A percentile compares a stretch with the other conserved stretches of the same genome.
phyloP scores from a whole-genome alignment of 371 early-diverging fungal genomes.

The Phascolomyces articulosus region DNA sequence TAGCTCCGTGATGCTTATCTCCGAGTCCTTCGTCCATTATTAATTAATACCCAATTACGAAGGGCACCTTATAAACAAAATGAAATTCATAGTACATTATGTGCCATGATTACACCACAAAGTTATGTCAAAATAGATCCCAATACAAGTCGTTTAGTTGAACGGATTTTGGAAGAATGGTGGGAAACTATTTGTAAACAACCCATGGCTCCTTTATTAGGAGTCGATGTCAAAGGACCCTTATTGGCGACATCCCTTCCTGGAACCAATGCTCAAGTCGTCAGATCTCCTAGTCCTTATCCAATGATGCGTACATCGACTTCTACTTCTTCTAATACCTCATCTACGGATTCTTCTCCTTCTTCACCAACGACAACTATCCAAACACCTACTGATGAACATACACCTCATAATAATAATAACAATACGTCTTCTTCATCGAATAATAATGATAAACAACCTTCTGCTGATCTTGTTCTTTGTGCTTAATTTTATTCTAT shows the following conservation, averaged over 20 bases:
- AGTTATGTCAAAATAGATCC: constrained; percentile 38
- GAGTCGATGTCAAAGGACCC: constrained; percentile 19
- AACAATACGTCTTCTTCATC: background rate
- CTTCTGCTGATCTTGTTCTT: background rate
- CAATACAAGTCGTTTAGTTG: constrained; percentile 39
- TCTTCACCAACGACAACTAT: background rate
- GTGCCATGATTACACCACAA: constrained; percentile 39
- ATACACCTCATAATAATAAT: background rate
- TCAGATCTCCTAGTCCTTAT: constrained; percentile 12
- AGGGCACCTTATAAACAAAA: constrained; percentile 54
- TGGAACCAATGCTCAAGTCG: background rate
- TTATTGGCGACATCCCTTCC: constrained; percentile 1
- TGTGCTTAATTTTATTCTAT: background rate
- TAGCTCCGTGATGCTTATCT: constrained; percentile 79
- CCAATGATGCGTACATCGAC: constrained; percentile 17
- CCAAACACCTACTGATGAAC: too few relatives aligned
- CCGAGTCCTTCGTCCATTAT: constrained; percentile 69
- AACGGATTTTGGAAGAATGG: constrained; percentile 60
- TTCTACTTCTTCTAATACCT: constrained; percentile 9
- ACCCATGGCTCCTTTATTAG: constrained; percentile 19
- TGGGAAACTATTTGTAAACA: constrained; percentile 35
- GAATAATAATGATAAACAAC: background rate
- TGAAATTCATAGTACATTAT: constrained; percentile 49
- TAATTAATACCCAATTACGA: constrained; percentile 68
- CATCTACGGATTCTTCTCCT: constrained; percentile 10